Evolutionary conservation across 2,329 filamentous ascomycete species (phyloP), one percentile per base, ranked within the genome.

Genomic region (Pseudogymnoascus sp.): DNA sequence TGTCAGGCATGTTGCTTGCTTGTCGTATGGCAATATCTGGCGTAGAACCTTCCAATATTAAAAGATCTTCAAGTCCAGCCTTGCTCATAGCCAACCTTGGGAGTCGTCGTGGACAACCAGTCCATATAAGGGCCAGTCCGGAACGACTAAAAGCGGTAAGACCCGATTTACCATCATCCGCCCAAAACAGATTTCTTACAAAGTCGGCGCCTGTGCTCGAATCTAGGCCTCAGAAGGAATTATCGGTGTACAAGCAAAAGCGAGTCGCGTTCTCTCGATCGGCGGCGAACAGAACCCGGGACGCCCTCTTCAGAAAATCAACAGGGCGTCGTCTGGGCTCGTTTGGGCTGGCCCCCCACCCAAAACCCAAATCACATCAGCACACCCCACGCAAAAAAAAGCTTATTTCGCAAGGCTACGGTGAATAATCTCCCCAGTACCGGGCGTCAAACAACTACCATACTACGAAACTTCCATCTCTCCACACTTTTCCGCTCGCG

Each of bases 171-270:
- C 29, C 26, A 17, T 33, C 29, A 29, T 54, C 10, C 47, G 47
- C 9, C 33, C 17, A 21, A 8, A 33, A 35, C 29, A 33, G 29
- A 10, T 9, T 21, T 54, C 29, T 54, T 54, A 54, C 44, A 54
- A 54, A 54, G 47, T 54, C 47, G 47, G 29, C 29, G n/a, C 47
- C n/a, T 35, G 47, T 35, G 29, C 47, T 33, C 29, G 29, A 54
- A 54, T 54, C 47, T 54, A 54, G 47, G 29, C 47, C 47, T 54
- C 47, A 54, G 47, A 54, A 54, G 47, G 47, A 54, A 54, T 54
- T 54, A 54, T 54, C 47, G 47, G 47, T 54, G 47, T 31, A 54
- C 47, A 35, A 10, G 40, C n/a, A 17, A 21, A 35, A n/a, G 29
- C 47, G 47, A 54, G 47, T 54, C 29, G 47, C n/a, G 26, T 54